phyloP scores from a whole-genome alignment of 1,139 yeast species.

The Schwanniomyces etchellsii region DNA sequence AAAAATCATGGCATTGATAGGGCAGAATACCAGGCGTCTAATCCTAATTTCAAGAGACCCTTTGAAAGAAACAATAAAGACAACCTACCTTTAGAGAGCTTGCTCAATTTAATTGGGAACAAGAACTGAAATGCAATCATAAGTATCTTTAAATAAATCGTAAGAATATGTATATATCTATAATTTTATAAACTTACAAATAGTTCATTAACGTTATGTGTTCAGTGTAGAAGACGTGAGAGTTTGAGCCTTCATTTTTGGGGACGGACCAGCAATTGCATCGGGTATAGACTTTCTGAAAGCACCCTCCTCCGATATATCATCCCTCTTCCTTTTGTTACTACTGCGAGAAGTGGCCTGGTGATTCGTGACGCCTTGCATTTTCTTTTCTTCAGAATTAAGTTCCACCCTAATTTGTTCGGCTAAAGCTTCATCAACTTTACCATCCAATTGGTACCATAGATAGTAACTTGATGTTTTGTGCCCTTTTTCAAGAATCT shows the following conservation, averaged over 20 bases:
- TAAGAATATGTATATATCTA: slow-evolving; percentile 4
- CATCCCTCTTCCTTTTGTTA: slow-evolving; percentile 28
- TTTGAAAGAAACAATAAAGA: slow-evolving; percentile 33
- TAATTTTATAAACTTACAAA: slow-evolving; percentile 1
- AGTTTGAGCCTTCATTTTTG: too few species aligned
- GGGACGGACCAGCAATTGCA: too few species aligned
- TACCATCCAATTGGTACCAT: slow-evolving; percentile 85
- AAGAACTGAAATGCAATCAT: slow-evolving; percentile 2
- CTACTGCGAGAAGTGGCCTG: slow-evolving; percentile 6
- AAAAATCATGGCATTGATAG: slow-evolving; percentile 14
- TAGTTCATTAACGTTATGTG: too few species aligned
- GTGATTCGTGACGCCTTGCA: slow-evolving; percentile 29
- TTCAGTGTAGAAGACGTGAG: too few species aligned
- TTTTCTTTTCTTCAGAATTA: slow-evolving; percentile 37
- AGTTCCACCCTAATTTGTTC: slow-evolving; percentile 40
- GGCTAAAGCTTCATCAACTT: slow-evolving; percentile 56
- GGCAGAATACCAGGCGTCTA: slow-evolving; percentile 23
- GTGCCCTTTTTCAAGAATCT: slow-evolving; percentile 54
- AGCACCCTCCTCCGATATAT: too few species aligned
- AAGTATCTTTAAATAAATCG: slow-evolving; percentile 1
- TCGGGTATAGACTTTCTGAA: too few species aligned
- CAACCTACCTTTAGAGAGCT: slow-evolving; percentile 26
- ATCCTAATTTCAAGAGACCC: slow-evolving; percentile 27
- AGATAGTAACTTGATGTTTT: slow-evolving; percentile 58
- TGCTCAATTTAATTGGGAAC: slow-evolving; percentile 24